Evolutionary conservation across 2,329 filamentous ascomycete genomes (phyloP), one percentile per base, ranked within the genome.

Genomic region (Cordyceps militaris): DNA sequence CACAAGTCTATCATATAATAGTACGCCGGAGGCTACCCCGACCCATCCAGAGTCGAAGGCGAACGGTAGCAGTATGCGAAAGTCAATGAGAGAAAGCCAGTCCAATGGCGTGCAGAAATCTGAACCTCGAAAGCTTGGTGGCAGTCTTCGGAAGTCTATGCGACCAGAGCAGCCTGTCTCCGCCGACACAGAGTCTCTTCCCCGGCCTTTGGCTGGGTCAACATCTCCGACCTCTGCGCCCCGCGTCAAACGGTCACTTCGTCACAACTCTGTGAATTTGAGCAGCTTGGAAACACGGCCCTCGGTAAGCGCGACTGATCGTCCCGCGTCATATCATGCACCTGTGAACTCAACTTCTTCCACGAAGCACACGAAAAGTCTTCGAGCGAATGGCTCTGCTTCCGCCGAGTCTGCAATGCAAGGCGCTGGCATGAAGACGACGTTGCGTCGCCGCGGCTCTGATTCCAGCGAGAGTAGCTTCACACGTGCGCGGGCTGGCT

Each of bases 391-490:
- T 16, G 60, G 63, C 36, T 51, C 47, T 30, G 9, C 36, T 21
- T 54, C 49, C 5, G 16, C 32, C 4, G 16, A 28, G n/a, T 32
- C 44, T 16, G 56, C 60, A 8, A 44, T 55, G 11, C 59, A 64
- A 8, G 61, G 62, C 40, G 57, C 64, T 38, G 57, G 61, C 26
- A 59, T 65, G 34, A 69, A 68, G 44, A 65, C 76, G 13, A 63
- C 66, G 5, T 70, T 83, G 9, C 73, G 75, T 58, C 79, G 85
- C 2, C 79, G 75, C 10, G 77, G 74, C 19, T 88, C 86, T 0
- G 83, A 85, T 63, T 85, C 81, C 28, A 90, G 87, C 65, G 86
- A 89, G 46, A 96, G 89, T 72, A 96, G 90, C 68, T 96, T 96
- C 74, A 87, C 83, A 66, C 86, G 89, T 28, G 72, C 76, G 44